Evolutionary conservation across 768 basidiomycete species (phyloP), one percentile per base, ranked within the genome.

Genomic region (Lactifluus hygrophoroides): DNA sequence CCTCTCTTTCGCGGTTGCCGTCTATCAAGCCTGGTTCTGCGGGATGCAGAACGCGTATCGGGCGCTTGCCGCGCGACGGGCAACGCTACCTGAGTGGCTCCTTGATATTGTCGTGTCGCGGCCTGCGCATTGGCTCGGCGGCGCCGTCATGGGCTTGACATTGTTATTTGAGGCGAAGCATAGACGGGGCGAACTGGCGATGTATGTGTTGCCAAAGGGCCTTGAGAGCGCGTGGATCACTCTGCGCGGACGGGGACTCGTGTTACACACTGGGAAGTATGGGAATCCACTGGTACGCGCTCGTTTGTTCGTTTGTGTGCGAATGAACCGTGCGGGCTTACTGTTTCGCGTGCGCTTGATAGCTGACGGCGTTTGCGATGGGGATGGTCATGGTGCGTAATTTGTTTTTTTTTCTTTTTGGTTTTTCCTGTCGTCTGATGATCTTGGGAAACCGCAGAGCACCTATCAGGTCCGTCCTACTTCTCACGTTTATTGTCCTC

Each of bases 161-260:
- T 72, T 98, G 49, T 82, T 96, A 57, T 79, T 94, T 2, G 95
- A 98, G 67, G 93, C 91, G 68, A 85, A 82, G 74, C 80, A 86
- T 65, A 77, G 95, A 21, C 79, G 93, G 8, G 87, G 83, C 2
- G 95, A 98, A 72, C 74, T 97, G 64, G 91, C 94, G 60, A 90
- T 93, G 92, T 92, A 88, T 68, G 86, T 85, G 2, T 72, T 97
- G 30, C 95, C 95, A 5, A 90, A 93, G 70, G 90, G 82, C 0
- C 70, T 98, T 34, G 94, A 98, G 74, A 90, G 90, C 55, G 81
- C 81, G 11, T 97, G 93, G 94, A 75, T 85, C 1, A 82, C 84
- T 68, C 80, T 85, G 11, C 71, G 88, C 28, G 87, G 88, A 14
- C 81, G 83, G 59, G 87, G 88, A 2, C 82, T 81, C 73, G 86